These are phyloP conservation scores for Claviceps arundinis DNA, from an alignment of 2,329 filamentous ascomycete genomes.

Conservation along the genomic window DNA sequence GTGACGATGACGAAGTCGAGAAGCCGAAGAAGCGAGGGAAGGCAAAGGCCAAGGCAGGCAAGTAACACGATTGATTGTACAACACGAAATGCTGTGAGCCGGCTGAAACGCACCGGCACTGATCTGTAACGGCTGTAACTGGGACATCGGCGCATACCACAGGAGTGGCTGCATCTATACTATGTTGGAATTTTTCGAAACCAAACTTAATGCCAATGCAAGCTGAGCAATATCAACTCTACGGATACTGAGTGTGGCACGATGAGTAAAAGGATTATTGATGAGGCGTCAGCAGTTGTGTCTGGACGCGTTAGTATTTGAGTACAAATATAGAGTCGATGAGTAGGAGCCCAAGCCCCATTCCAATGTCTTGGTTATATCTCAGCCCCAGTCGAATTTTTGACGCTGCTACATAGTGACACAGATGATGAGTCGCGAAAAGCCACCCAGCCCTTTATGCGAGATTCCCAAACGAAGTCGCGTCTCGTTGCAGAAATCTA, in stretches of 20 bases:
- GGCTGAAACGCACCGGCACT: background rate
- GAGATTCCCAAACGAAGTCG: too few species aligned
- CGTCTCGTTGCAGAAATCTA: too few species aligned
- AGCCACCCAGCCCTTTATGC: background rate
- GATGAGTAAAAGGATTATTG: too few species aligned
- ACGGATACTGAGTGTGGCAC: background rate
- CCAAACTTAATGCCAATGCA: too few species aligned
- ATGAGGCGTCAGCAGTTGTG: too few species aligned
- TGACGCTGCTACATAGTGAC: background rate
- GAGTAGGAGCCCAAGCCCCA: background rate
- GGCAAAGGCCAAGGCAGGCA: constrained; percentile 35
- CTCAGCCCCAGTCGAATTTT: background rate
- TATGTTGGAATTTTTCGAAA: background rate
- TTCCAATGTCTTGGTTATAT: background rate
- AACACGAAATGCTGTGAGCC: background rate
- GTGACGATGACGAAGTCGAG: constrained; percentile 36
- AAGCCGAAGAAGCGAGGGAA: constrained; percentile 36
- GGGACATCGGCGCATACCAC: background rate
- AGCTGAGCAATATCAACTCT: background rate
- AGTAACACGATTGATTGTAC: constrained; percentile 10
- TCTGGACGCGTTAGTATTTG: background rate
- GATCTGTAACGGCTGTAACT: background rate
- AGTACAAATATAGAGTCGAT: background rate
- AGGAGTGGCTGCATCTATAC: background rate
- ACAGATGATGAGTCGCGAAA: background rate